Evolutionary conservation across 2,329 filamentous ascomycete genomes (phyloP).

Genomic region (Mycocentrospora acerina): DNA sequence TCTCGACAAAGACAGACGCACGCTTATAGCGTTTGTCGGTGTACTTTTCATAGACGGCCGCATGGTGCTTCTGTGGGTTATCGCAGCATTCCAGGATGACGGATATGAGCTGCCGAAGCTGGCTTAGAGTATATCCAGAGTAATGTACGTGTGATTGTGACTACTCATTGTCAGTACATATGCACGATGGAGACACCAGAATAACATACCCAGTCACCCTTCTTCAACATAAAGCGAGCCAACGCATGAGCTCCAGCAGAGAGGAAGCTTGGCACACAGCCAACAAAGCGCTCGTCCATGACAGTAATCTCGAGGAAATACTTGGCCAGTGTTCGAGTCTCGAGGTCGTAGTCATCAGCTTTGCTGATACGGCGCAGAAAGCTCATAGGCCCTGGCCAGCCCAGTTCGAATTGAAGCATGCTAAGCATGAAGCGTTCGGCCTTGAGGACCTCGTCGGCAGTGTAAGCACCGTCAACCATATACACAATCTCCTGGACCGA

Average conservation of each 20-base stretch:
- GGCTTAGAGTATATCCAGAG: slow-evolving; percentile 86
- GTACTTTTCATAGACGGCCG: slow-evolving; percentile 90
- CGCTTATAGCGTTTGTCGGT: slow-evolving; percentile 83
- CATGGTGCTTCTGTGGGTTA: slow-evolving; percentile 76
- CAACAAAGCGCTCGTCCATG: slow-evolving; percentile 97
- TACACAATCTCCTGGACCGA: slow-evolving; percentile 94
- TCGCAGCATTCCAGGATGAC: slow-evolving; percentile 88
- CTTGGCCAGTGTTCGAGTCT: slow-evolving; percentile 92
- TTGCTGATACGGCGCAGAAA: slow-evolving; percentile 97
- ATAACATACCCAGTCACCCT: slow-evolving; percentile 83
- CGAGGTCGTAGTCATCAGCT: slow-evolving; percentile 94
- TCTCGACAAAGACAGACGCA: slow-evolving; percentile 77
- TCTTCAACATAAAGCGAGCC: slow-evolving; percentile 82
- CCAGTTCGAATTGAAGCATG: slow-evolving; percentile 93
- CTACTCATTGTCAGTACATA: slow-evolving; percentile 53
- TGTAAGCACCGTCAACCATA: slow-evolving; percentile 95
- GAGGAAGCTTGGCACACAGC: slow-evolving; percentile 83
- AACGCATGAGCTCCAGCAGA: slow-evolving; percentile 92
- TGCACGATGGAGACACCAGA: not conserved
- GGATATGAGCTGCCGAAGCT: slow-evolving; percentile 74
- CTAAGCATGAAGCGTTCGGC: slow-evolving; percentile 97
- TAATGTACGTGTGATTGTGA: slow-evolving; percentile 84
- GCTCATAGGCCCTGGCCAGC: slow-evolving; percentile 99
- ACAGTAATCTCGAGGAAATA: slow-evolving; percentile 96
- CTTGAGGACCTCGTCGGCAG: slow-evolving; percentile 88